phyloP scores from a whole-genome alignment of 768 basidiomycete genomes.

The Strobilomyces dryophilus region DNA sequence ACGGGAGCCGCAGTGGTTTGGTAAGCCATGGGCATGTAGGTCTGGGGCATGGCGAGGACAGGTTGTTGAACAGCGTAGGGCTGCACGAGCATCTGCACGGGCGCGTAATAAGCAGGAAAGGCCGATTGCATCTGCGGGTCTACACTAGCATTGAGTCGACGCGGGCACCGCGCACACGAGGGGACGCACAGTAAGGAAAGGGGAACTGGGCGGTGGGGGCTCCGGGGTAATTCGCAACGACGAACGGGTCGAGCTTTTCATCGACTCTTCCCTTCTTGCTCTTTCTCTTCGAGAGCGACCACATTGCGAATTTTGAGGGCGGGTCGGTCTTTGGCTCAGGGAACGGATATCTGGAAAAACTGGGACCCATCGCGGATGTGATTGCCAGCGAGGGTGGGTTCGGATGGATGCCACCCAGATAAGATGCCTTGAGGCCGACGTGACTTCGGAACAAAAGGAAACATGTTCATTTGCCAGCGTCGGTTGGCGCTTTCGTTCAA shows the following conservation, averaged over 20 bases:
- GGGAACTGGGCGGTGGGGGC: constrained; percentile 9
- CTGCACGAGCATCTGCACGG: constrained; percentile 23
- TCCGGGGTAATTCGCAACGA: constrained; percentile 11
- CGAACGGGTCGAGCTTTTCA: constrained; percentile 18
- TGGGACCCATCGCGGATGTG: constrained; percentile 20
- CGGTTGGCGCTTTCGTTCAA: not conserved
- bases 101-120: constrained; percentile 29
- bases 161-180: not conserved
- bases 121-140: constrained; percentile 22
- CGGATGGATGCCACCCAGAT: constrained; percentile 3
- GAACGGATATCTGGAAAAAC: constrained; percentile 15
- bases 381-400: not conserved
- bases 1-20: constrained; percentile 8
- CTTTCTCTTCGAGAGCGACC: constrained; percentile 18
- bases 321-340: not conserved
- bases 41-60: constrained; percentile 24
- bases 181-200: constrained; percentile 22
- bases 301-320: constrained; percentile 10
- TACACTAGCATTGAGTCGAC: constrained; percentile 11
- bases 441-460: not conserved
- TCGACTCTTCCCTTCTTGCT: constrained; percentile 17
- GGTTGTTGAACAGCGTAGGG: constrained; percentile 27
- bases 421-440: constrained; percentile 6
- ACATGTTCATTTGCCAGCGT: not conserved
- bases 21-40: constrained; percentile 24